phyloP scores from a whole-genome alignment of 1,284 basidiomycete genomes.

The Fomes fomentarius region DNA sequence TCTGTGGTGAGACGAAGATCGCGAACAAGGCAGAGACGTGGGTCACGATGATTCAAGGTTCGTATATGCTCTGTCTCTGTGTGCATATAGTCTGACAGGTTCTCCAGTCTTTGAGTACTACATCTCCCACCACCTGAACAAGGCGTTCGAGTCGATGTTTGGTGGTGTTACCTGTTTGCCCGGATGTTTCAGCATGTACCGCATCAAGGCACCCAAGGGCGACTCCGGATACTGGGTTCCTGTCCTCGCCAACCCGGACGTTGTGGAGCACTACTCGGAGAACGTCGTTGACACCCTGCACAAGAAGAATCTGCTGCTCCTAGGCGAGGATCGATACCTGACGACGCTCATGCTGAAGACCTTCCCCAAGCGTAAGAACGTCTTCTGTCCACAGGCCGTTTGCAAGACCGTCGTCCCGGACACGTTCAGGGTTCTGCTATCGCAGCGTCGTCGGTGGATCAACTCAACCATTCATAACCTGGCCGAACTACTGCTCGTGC shows the following conservation, averaged over 20 bases:
- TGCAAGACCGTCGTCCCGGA: constrained; percentile 99
- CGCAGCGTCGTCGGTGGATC: constrained; percentile 98
- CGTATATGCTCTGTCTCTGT: constrained; percentile 31
- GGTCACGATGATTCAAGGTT: constrained; percentile 99
- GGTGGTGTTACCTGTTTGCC: constrained; percentile 99
- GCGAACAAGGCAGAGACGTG: constrained; percentile 98
- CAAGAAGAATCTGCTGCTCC: constrained; percentile 97
- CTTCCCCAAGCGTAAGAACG: constrained; percentile 98
- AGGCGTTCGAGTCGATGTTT: constrained; percentile 99
- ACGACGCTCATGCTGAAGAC: constrained; percentile 97
- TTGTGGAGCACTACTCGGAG: constrained; percentile 97
- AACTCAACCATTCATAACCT: constrained; percentile 99
- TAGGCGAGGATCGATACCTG: constrained; percentile 99
- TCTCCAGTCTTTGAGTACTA: constrained; percentile 95
- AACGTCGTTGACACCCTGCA: constrained; percentile 97
- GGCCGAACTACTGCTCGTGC: constrained; percentile 90
- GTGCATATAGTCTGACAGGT: constrained; percentile 9
- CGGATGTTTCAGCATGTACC: constrained; percentile 99
- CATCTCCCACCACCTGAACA: constrained; percentile 98
- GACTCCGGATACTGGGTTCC: constrained; percentile 97
- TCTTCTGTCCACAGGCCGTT: constrained; percentile 97
- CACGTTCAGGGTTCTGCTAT: constrained; percentile 91
- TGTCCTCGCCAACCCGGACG: constrained; percentile 95
- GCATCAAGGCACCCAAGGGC: constrained; percentile 96
- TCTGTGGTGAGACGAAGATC: constrained; percentile 99